Conservation (phyloP, 257 asterid genomes). For the Forsythia suspensa region DNA sequence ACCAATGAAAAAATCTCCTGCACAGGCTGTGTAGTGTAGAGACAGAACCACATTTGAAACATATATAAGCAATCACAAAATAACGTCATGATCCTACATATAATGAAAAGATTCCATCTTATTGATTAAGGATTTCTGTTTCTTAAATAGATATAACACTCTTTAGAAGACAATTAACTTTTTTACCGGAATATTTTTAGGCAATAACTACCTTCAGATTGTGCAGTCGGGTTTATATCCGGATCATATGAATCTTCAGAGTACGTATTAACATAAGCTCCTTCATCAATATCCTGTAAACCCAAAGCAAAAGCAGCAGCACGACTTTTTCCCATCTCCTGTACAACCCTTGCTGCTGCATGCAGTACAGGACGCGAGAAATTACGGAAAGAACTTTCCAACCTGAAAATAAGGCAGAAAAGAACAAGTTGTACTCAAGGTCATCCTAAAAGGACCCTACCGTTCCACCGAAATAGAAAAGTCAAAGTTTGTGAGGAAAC, state of each 20-base stretch:
- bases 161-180: constrained; percentile 17
- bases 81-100: not conserved
- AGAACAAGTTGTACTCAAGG: constrained; percentile 16
- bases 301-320: constrained; percentile 98
- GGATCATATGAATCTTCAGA: constrained; percentile 76
- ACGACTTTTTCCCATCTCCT: constrained; percentile 98
- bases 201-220: constrained; percentile 70
- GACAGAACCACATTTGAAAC: not conserved
- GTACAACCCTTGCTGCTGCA: constrained; percentile 97
- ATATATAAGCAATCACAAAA: constrained; percentile 1
- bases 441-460: constrained; percentile 9
- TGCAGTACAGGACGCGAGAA: constrained; percentile 96
- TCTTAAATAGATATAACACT: not conserved
- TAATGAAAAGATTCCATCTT: constrained; percentile 3
- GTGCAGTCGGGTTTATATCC: constrained; percentile 81
- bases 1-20: constrained; percentile 4
- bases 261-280: constrained; percentile 65
- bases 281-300: constrained; percentile 94
- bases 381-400: constrained; percentile 96
- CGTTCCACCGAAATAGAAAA: not conserved
- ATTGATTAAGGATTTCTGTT: not conserved
- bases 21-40: not conserved
- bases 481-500: not conserved
- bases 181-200: constrained; percentile 16
- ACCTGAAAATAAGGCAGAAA: constrained; percentile 43